Evolutionary conservation across 192 early-diverging fungal species (phyloP), one percentile per base, ranked within the genome.

Genomic region (Haplosporangium gracile): DNA sequence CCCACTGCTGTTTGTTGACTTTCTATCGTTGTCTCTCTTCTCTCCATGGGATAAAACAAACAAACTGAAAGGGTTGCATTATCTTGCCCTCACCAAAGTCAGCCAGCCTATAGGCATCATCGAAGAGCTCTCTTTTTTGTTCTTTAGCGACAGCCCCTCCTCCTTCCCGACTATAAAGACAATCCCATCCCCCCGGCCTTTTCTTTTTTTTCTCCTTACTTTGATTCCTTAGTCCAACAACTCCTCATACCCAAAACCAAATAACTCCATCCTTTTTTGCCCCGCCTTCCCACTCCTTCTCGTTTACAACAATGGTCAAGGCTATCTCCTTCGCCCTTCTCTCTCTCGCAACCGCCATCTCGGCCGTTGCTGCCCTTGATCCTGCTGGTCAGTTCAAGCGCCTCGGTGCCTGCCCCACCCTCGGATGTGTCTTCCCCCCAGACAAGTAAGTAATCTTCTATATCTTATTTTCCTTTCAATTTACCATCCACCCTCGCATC

Each of bases 341-440:
- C 68, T 77, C 79, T 42, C 63, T 86, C 76, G 78, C 84, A 63
- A 80, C 79, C 5, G 84, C 84, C 75, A 68, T 81, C 68, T 79
- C 84, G 65, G 71, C 68, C 39, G 78, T 81, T 69, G 73, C 82
- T 43, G 51, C 63, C 10, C 78, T 84, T 78, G 89, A 90, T 63
- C 77, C 81, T 47, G 68, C 73, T 77, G 89, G 89, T 76, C 89
- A 90, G 77, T 90, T 87, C 74, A 88, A 88, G 83, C 83, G 89
- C 71, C 79, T 90, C 72, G 88, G 88, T 82, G 89, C 89, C 32
- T 90, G 89, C 86, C 89, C 89, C 34, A 82, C 78, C 60, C 88
- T 87, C 51, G 89, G 88, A 60, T 90, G 89, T 78, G 83, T 90
- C 60, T 89, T 89, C 71, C 89, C 89, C 76, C 89, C 89, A 72